Base-by-base conservation (phyloP, 306 rosid genomes). In the Ormosia emarginata region DNA sequence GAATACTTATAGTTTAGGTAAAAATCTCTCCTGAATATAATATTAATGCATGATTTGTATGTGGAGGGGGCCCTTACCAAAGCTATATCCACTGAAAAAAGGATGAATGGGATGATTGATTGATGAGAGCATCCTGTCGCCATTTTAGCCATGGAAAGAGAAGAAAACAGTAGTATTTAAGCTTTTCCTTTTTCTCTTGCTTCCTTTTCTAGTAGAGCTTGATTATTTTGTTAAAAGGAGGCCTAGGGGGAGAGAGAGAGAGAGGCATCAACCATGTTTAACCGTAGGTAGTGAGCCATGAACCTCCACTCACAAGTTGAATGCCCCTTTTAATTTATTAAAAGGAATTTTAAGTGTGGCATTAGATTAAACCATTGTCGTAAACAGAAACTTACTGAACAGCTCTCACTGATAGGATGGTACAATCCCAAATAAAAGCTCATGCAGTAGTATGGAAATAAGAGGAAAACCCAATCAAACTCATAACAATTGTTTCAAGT, bases 21-120 rank as follows among this genome's bases (percentile, higher is more conserved):
- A n/a, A n/a, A n/a, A n/a, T n/a, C n/a, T n/a, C n/a, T n/a, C n/a
- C 94, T 90, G 78, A 85, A 86, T 86, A 84, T 68, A 69, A 86
- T 82, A 85, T 52, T 56, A 49, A 65, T 83, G 78, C 88, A 88
- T 82, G 85, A 88, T 85, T 79, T 86, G 78, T 82, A 32, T 77
- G 81, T 75, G 85, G 93, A 78, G 88, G 85, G 88, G 64, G 79
- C 83, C 81, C 80, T 85, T 47, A 79, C 29, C 80, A 77, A 86
- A 87, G 78, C 74, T 41, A 85, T 81, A 86, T 81, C 87, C 86
- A 83, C 67, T 79, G 79, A 84, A 46, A 18, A 80, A 82, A 67
- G 74, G 70, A 82, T 83, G 71, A 71, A 75, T 74, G 84, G 79
- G 76, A 79, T 87, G 83, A 78, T 72, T 86, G 90, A 85, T 80